Conservation (phyloP, 139 green algal species). For the Zygnema circumcarinatum region DNA sequence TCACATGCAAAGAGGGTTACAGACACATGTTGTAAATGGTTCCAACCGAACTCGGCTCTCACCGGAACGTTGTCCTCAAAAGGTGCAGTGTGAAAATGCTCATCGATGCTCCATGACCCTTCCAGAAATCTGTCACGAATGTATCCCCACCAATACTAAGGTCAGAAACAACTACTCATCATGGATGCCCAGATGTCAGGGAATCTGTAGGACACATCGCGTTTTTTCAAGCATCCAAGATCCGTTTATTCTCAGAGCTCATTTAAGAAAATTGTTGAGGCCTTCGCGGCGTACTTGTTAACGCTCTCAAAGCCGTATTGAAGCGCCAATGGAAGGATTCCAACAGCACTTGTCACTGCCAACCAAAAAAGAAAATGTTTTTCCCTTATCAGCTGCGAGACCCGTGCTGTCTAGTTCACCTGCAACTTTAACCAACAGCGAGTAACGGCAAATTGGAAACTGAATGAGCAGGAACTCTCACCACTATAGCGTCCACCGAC, state of each 20-base stretch:
- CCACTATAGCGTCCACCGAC: conserved; percentile 88
- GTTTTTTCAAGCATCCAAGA: not conserved
- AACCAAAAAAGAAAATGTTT: too few species aligned
- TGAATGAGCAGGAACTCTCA: not conserved
- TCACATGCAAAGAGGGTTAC: too few species aligned
- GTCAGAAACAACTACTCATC: too few species aligned
- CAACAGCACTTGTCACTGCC: conserved; percentile 91
- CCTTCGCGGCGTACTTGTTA: conserved; percentile 56
- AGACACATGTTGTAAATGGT: too few species aligned
- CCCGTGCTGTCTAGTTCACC: too few species aligned
- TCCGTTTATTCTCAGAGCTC: not conserved
- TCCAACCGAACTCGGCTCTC: too few species aligned
- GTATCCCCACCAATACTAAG: too few species aligned
- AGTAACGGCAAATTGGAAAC: not conserved
- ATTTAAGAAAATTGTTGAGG: not conserved
- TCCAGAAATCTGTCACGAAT: conserved; percentile 85
- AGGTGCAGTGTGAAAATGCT: conserved; percentile 88
- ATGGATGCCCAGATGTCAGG: too few species aligned
- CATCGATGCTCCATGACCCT: conserved; percentile 67
- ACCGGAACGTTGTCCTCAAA: conserved; percentile 93
- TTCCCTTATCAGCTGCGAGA: too few species aligned
- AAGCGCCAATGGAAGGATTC: conserved; percentile 91
- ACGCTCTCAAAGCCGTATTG: conserved; percentile 95
- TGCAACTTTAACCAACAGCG: not conserved
- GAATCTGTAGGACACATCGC: too few species aligned